Conservation (phyloP, 345 rosid genomes). For the Pseudoturritis turrita region DNA sequence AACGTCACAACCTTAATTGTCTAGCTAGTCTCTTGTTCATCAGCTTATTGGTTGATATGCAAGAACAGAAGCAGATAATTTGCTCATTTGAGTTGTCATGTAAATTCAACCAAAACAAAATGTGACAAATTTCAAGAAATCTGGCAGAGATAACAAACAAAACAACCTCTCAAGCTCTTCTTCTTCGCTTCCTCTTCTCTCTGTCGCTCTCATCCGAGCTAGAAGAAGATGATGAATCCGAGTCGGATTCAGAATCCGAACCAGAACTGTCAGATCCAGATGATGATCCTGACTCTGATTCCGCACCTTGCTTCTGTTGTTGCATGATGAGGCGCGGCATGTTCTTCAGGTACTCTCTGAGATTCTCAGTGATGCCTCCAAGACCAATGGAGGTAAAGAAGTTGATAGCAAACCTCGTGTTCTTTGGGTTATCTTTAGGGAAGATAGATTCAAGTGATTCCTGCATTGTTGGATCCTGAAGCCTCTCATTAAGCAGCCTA, state of each 20-base stretch:
- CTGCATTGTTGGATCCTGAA: constrained; percentile 61
- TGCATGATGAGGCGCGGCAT: constrained; percentile 96
- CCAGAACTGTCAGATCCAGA: constrained; percentile 38
- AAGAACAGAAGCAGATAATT: constrained; percentile 7
- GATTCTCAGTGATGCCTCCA: constrained; percentile 92
- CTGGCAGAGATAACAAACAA: not conserved
- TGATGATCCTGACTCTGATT: constrained; percentile 35
- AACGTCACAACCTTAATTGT: not conserved
- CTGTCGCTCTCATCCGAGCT: constrained; percentile 42
- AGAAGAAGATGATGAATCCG: constrained; percentile 25
- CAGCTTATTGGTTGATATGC: not conserved
- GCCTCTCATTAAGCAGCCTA: constrained; percentile 70
- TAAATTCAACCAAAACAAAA: constrained; percentile 2
- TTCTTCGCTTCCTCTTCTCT: constrained; percentile 39
- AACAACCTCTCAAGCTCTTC: constrained; percentile 26
- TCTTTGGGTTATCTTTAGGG: constrained; percentile 90
- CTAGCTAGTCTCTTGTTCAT: not conserved
- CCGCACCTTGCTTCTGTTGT: constrained; percentile 56
- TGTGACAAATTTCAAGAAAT: not conserved
- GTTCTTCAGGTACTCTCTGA: constrained; percentile 86
- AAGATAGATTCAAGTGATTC: constrained; percentile 84
- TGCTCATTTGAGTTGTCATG: not conserved
- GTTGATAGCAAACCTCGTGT: constrained; percentile 80
- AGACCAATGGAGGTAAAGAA: constrained; percentile 96
- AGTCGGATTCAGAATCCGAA: constrained; percentile 36